Evolutionary conservation across 371 early-diverging fungal species (phyloP).

Genomic region (Actinomortierella wolfii): DNA sequence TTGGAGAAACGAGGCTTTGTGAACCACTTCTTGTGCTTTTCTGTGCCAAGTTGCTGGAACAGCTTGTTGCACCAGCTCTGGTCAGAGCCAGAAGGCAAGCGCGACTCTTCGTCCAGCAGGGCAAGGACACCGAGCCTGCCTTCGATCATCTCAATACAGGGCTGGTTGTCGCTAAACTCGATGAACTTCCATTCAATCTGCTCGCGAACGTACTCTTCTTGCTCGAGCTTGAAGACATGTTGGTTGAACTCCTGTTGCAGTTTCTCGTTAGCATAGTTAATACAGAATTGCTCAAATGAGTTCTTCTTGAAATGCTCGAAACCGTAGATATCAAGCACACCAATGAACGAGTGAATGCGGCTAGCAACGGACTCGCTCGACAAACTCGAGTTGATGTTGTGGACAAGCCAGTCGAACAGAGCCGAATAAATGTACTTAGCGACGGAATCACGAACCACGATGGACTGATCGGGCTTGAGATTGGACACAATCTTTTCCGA

Average conservation of each 20-base stretch:
- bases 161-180: slow-evolving; percentile 99
- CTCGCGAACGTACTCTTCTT: slow-evolving; percentile 94
- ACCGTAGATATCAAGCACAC: slow-evolving; percentile 97
- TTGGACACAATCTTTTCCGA: slow-evolving; percentile 85
- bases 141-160: slow-evolving; percentile 99
- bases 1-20: slow-evolving; percentile 89
- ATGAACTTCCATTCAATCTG: slow-evolving; percentile 90
- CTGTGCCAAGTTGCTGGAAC: slow-evolving; percentile 74
- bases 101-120: slow-evolving; percentile 94
- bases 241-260: slow-evolving; percentile 97
- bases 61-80: slow-evolving; percentile 83
- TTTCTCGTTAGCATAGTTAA: slow-evolving; percentile 98
- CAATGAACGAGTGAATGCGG: slow-evolving; percentile 76
- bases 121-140: slow-evolving; percentile 93
- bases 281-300: slow-evolving; percentile 99
- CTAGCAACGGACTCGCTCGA: slow-evolving; percentile 64
- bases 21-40: slow-evolving; percentile 77
- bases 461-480: slow-evolving; percentile 75
- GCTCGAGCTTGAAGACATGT: slow-evolving; percentile 93
- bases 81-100: slow-evolving; percentile 93
- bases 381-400: slow-evolving; percentile 80
- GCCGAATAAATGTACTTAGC: slow-evolving; percentile 94
- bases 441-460: slow-evolving; percentile 88
- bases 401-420: slow-evolving; percentile 94
- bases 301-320: slow-evolving; percentile 98